A percentile compares a stretch with the other conserved stretches of the same genome.
phyloP scores from a whole-genome alignment of 2,329 filamentous ascomycete genomes.

The Fusarium sambucinum region DNA sequence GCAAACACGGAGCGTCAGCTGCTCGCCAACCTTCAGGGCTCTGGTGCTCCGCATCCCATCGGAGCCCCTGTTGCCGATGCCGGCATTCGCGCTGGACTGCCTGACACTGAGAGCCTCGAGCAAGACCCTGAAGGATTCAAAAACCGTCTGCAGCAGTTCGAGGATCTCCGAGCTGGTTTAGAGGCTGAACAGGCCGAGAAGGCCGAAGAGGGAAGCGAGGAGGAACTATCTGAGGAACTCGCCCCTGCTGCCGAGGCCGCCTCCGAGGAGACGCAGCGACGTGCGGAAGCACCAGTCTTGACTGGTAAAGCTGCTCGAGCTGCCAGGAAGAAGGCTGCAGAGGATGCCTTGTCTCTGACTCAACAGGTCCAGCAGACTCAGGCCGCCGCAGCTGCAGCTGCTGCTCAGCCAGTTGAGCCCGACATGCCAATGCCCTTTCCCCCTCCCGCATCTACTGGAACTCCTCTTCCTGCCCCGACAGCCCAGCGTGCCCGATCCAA shows the following conservation, averaged over 20 bases:
- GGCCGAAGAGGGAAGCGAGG: slow-evolving; percentile 53
- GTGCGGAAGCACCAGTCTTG: slow-evolving; percentile 25
- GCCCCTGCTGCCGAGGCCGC: slow-evolving; percentile 23
- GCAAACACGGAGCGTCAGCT: slow-evolving; percentile 65
- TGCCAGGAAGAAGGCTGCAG: slow-evolving; percentile 52
- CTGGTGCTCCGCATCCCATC: slow-evolving; percentile 54
- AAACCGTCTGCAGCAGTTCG: slow-evolving; percentile 85
- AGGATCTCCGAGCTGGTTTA: slow-evolving; percentile 79
- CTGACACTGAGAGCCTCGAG: slow-evolving; percentile 62
- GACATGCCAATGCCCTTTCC: slow-evolving; percentile 83
- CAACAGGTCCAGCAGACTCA: slow-evolving; percentile 86
- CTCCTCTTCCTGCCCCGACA: slow-evolving; percentile 87
- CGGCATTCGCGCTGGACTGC: slow-evolving; percentile 61
- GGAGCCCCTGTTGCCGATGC: slow-evolving; percentile 51
- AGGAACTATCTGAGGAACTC: slow-evolving; percentile 42
- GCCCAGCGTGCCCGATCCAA: slow-evolving; percentile 88
- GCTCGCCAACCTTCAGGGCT: slow-evolving; percentile 55
- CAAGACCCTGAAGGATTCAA: slow-evolving; percentile 70
- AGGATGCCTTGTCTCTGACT: slow-evolving; percentile 73
- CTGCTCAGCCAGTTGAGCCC: slow-evolving; percentile 61
- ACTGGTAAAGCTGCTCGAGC: slow-evolving; percentile 46
- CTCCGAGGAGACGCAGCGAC: slow-evolving; percentile 27
- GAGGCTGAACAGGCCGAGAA: slow-evolving; percentile 65
- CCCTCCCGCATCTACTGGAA: slow-evolving; percentile 73
- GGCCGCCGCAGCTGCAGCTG: slow-evolving; percentile 56